Percentiles rank a stretch among this genome's conserved stretches.
These are phyloP conservation scores for Phytophthora meadii DNA, from an alignment of 352 stramenopile genomes.

Conservation along the genomic window DNA sequence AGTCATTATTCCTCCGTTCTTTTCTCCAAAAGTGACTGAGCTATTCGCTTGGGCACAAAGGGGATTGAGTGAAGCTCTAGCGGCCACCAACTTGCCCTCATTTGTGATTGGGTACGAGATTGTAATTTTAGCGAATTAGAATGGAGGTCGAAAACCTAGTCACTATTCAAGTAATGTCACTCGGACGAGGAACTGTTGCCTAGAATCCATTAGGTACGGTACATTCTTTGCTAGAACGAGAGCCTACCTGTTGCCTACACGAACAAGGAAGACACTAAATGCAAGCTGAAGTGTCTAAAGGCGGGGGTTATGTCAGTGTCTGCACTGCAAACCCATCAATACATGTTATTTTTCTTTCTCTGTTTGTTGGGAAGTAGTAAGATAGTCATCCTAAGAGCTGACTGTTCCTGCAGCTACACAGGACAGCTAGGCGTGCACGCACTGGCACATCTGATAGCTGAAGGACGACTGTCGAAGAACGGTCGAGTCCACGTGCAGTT, in stretches of 20 bases:
- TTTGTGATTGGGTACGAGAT: conserved; percentile 37
- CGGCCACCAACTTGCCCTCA: conserved; percentile 50
- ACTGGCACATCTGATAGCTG: conserved; percentile 6
- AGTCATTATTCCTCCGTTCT: conserved; percentile 95
- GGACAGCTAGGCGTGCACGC: conserved; percentile 2
- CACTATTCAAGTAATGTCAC: conserved; percentile 2
- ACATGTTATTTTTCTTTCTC: conserved; percentile 34
- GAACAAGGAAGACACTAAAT: neutral
- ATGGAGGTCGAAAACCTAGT: neutral
- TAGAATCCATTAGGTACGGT: neutral
- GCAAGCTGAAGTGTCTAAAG: conserved; percentile 20
- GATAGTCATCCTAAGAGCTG: conserved; percentile 12
- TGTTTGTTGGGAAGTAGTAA: conserved; percentile 20
- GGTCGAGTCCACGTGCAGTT: conserved; percentile 13
- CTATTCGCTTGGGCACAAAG: conserved; percentile 2
- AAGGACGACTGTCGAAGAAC: neutral
- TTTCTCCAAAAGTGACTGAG: conserved; percentile 86
- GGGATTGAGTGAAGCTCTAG: conserved; percentile 47
- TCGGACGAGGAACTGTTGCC: conserved; percentile 1
- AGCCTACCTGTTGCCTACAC: neutral
- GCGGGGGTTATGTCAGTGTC: conserved; percentile 28
- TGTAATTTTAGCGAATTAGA: conserved; percentile 31
- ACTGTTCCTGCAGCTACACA: neutral
- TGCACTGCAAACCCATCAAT: conserved; percentile 41
- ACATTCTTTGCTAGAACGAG: neutral